Percentiles rank a stretch among this genome's conserved stretches.
phyloP scores from a whole-genome alignment of 169 alveolate species.

The Hepatocystis sp. region DNA sequence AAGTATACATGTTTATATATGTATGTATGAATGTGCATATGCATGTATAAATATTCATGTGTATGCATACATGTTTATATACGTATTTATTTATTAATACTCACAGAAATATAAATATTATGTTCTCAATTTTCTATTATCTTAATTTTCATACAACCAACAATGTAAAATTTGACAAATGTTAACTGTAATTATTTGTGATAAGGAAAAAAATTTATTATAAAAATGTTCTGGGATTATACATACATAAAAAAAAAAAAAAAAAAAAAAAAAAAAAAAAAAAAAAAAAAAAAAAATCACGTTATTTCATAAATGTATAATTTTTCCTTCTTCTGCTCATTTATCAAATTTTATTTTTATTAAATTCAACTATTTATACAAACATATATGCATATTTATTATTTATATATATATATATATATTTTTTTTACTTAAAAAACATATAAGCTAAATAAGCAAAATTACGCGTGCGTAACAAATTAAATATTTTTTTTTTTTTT shows the following conservation, averaged over 20 bases:
- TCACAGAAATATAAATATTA: background rate
- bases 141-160: conserved; percentile 44
- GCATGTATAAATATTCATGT: too few species aligned
- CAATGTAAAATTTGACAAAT: conserved; percentile 45
- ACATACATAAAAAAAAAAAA: conserved; percentile 6
- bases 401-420: conserved; percentile 20
- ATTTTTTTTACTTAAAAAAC: conserved; percentile 8
- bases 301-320: conserved; percentile 18
- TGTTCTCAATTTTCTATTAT: conserved; percentile 15
- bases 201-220: conserved; percentile 15
- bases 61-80: conserved; percentile 1
- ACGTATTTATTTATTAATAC: background rate
- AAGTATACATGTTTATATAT: too few species aligned
- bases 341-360: conserved; percentile 3
- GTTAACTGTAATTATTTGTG: conserved; percentile 8
- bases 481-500: conserved; percentile 12
- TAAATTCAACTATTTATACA: background rate
- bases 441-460: conserved; percentile 17
- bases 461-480: conserved; percentile 65
- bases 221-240: conserved; percentile 12
- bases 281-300: conserved; percentile 5
- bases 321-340: conserved; percentile 10
- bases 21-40: too few species aligned
- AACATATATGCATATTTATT: conserved; percentile 4
- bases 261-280: conserved; percentile 18